Conservation (phyloP, 257 asterid species). For the Eucommia ulmoides region DNA sequence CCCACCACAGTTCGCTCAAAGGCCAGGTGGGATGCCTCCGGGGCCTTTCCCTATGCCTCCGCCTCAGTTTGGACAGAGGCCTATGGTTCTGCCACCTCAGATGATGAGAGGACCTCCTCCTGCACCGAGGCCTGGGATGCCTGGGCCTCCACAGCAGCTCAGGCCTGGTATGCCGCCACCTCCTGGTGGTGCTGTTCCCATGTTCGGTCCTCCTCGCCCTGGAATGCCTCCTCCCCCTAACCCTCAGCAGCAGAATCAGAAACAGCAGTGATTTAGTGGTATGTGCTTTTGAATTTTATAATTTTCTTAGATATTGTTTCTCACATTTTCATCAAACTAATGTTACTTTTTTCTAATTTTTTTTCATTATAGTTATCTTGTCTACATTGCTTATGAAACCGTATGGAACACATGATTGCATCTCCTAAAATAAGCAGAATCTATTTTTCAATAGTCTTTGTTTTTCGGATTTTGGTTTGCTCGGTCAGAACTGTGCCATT, state of each 20-base stretch:
- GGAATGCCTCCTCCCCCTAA: constrained; percentile 92
- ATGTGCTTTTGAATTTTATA: no score
- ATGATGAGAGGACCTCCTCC: constrained; percentile 84
- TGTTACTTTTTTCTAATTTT: no score
- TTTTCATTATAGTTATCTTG: no score
- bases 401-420: no score
- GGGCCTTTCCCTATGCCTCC: constrained; percentile 36
- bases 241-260: constrained; percentile 66
- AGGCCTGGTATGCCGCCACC: constrained; percentile 75
- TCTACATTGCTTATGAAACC: no score
- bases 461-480: no score
- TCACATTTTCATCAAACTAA: no score
- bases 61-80: constrained; percentile 75
- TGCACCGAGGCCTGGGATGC: constrained; percentile 81
- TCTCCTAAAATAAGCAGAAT: no score
- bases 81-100: constrained; percentile 62
- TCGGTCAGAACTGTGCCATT: no score
- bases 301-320: no score
- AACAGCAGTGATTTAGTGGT: constrained; percentile 16
- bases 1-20: constrained; percentile 18
- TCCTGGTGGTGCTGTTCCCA: constrained; percentile 50
- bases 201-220: constrained; percentile 75
- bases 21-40: constrained; percentile 26
- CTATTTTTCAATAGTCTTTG: no score
- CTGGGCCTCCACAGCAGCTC: constrained; percentile 55